Evolutionary conservation across 148 eudicot genomes (phyloP).

Genomic region (Euryodendron excelsum): DNA sequence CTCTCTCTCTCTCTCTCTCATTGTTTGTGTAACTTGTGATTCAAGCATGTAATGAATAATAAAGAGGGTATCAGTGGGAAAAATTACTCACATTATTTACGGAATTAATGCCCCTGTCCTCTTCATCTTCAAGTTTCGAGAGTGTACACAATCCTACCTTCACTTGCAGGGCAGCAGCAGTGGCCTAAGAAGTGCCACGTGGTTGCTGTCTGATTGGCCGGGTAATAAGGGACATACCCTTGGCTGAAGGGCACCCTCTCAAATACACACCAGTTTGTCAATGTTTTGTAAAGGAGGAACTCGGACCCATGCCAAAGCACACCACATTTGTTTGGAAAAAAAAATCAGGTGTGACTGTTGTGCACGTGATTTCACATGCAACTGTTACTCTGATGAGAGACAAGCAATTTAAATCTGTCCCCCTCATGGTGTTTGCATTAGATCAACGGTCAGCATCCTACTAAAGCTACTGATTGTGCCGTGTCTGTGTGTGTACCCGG

Average conservation of each 20-base stretch:
- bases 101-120: neutral
- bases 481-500: neutral
- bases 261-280: neutral
- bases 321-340: neutral
- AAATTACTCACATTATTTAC: neutral
- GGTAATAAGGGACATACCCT: neutral
- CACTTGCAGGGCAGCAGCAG: neutral
- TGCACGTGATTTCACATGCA: neutral
- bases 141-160: neutral
- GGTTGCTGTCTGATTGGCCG: neutral
- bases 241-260: slow-evolving; percentile 8
- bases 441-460: too few species aligned
- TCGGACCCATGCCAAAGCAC: neutral
- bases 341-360: neutral
- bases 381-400: too few species aligned
- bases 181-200: neutral
- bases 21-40: too few species aligned
- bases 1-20: too few species aligned
- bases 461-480: neutral
- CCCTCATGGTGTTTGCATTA: too few species aligned
- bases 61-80: too few species aligned
- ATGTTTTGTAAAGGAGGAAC: too few species aligned
- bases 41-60: too few species aligned
- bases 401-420: too few species aligned
- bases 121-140: neutral